Evolutionary conservation across 2,329 filamentous ascomycete genomes (phyloP), one percentile per base, ranked within the genome.

Genomic region (Paecilomyces variotii): DNA sequence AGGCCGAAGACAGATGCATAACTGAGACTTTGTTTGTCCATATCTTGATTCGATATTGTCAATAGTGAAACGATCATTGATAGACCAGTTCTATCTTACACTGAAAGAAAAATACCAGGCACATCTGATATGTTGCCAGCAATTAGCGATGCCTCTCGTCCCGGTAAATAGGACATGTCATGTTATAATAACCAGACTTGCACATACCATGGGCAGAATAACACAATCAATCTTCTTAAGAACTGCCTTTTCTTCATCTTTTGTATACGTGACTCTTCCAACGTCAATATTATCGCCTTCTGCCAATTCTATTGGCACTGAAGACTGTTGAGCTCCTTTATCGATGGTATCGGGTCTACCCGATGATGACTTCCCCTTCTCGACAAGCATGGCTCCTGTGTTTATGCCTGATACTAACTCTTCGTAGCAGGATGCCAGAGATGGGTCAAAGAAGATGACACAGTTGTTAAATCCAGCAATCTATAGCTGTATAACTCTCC

Each of bases 1-100:
- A 82, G 70, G 6, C 79, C 79, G 60, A 67, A 69, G 14, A 70
- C 64, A 0, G 59, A 79, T 76, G 51, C 79, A 64, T 82, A 82
- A 61, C 74, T 78, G 1, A 82, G 69, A 58, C 74, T 78, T 55
- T 81, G 79, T 54, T 69, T 70, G 58, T 70, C 68, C 10, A 68
- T 66, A 78, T 82, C 67, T 81, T 76, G 7, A 80, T 65, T 53
- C 79, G 34, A 9, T 14, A 14, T 28, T 19, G 10, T 30, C 10
- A 56, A 56, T 32, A 35, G 24, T 14, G 12, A 7, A 9, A 4
- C 11, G 32, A n/a, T 30, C 12, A 30, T 19, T 19, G 6, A 9
- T 6, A 28, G 39, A 53, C 28, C 30, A 30, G 34, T 7, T 1
- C 28, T 4, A 50, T 56, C 60, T 50, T 58, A 65, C 63, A 79